Evolutionary conservation across 768 basidiomycete species (phyloP).

Genomic region (Asterophora lycoperdoides): DNA sequence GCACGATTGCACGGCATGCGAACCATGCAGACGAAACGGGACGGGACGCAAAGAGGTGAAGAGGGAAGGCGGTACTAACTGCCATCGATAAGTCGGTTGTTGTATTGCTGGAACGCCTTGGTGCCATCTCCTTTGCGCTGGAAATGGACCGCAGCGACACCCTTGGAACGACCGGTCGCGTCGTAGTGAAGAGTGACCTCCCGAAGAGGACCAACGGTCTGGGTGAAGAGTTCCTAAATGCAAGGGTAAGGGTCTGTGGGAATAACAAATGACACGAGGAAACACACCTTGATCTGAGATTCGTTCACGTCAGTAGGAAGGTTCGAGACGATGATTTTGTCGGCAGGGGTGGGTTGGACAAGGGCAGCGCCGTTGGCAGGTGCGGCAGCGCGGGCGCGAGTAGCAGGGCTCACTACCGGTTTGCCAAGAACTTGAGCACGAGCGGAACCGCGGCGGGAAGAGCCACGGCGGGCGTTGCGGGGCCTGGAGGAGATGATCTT

Average conservation of each 20-base stretch:
- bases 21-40: slow-evolving; percentile 29
- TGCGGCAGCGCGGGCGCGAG: slow-evolving; percentile 49
- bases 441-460: slow-evolving; percentile 40
- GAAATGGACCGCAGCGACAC: slow-evolving; percentile 85
- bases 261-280: background rate
- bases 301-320: slow-evolving; percentile 93
- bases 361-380: slow-evolving; percentile 34
- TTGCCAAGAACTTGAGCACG: slow-evolving; percentile 63
- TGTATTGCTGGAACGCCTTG: slow-evolving; percentile 91
- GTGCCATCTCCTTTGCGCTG: slow-evolving; percentile 81
- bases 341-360: slow-evolving; percentile 46
- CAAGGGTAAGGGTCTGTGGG: slow-evolving; percentile 3
- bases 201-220: slow-evolving; percentile 83
- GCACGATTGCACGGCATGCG: slow-evolving; percentile 16
- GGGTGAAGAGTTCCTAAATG: slow-evolving; percentile 82
- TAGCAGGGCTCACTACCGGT: slow-evolving; percentile 40
- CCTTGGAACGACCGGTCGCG: slow-evolving; percentile 82
- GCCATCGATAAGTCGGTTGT: slow-evolving; percentile 99
- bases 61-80: slow-evolving; percentile 88
- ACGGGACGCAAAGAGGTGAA: slow-evolving; percentile 37
- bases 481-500: slow-evolving; percentile 69
- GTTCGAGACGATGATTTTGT: slow-evolving; percentile 96
- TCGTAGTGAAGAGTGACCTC: slow-evolving; percentile 87
- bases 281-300: slow-evolving; percentile 81
- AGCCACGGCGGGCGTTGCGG: slow-evolving; percentile 44